Conservation (phyloP, 768 basidiomycete genomes). For the Russula sp. region DNA sequence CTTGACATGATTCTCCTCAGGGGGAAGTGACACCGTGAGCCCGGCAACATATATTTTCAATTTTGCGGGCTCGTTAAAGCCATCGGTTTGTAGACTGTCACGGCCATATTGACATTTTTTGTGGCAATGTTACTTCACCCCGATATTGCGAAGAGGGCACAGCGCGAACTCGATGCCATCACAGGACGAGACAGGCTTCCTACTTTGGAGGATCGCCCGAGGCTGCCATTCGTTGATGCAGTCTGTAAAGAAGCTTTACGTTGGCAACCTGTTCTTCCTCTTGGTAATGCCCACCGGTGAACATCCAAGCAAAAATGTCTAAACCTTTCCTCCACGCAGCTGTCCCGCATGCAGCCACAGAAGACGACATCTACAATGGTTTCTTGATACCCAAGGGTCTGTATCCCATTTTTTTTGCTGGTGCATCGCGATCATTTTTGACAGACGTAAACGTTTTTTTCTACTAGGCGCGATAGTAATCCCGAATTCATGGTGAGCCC, state of each 20-base stretch:
- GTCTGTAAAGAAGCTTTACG: background rate
- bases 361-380: background rate
- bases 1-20: background rate
- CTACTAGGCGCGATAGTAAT: background rate
- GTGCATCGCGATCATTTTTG: background rate
- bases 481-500: background rate
- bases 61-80: background rate
- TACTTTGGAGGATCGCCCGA: background rate
- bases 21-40: background rate
- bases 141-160: background rate
- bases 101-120: background rate
- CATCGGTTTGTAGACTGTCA: background rate
- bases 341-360: background rate
- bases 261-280: background rate
- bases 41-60: background rate
- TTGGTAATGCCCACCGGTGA: background rate
- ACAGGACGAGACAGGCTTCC: background rate
- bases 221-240: background rate
- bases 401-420: background rate
- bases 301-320: background rate
- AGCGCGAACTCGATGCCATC: background rate
- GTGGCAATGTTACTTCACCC: background rate
- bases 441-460: background rate
- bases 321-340: background rate
- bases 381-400: background rate